A percentile compares a stretch with the other conserved stretches of the same genome.
These are phyloP conservation scores for Auriscalpium microsporum DNA, from an alignment of 768 basidiomycete genomes.

Conservation along the genomic window DNA sequence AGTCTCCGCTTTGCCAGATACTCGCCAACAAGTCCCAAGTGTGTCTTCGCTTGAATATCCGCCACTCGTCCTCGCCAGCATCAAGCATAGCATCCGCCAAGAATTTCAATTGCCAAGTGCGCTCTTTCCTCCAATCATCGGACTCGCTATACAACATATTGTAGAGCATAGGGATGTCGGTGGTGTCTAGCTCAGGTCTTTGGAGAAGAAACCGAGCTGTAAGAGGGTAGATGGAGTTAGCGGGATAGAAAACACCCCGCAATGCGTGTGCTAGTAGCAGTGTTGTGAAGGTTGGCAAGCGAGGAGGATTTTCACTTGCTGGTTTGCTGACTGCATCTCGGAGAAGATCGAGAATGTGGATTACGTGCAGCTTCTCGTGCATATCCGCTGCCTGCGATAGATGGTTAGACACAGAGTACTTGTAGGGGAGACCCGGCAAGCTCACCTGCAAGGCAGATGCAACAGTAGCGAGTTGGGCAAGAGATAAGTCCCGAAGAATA, in stretches of 20 bases:
- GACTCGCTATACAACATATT: slow-evolving; percentile 73
- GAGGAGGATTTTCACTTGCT: slow-evolving; percentile 30
- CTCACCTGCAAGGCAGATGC: slow-evolving; percentile 58
- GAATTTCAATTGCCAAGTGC: slow-evolving; percentile 83
- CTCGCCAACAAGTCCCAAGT: slow-evolving; percentile 86
- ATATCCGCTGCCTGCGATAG: slow-evolving; percentile 51
- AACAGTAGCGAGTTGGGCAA: slow-evolving; percentile 52
- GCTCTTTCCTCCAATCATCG: slow-evolving; percentile 79
- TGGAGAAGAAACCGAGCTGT: slow-evolving; percentile 86
- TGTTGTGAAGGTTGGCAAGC: slow-evolving; percentile 71
- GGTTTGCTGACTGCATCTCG: slow-evolving; percentile 44
- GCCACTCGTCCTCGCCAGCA: slow-evolving; percentile 60
- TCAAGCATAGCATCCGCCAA: slow-evolving; percentile 73
- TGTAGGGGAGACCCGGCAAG: background rate
- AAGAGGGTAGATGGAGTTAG: slow-evolving; percentile 80
- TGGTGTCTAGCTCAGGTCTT: slow-evolving; percentile 68
- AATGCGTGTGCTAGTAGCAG: slow-evolving; percentile 80
- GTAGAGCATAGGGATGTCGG: slow-evolving; percentile 88
- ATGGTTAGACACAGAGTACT: background rate
- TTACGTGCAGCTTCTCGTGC: slow-evolving; percentile 68
- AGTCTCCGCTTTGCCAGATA: slow-evolving; percentile 59
- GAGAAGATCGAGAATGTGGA: slow-evolving; percentile 61
- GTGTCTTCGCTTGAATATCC: slow-evolving; percentile 67
- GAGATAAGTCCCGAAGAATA: slow-evolving; percentile 50
- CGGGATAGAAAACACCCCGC: slow-evolving; percentile 76